Percentiles rank a stretch among this genome's conserved stretches.
These are phyloP conservation scores for Xylaria arbuscula DNA, from an alignment of 2,329 filamentous ascomycete species.

Conservation along the genomic window DNA sequence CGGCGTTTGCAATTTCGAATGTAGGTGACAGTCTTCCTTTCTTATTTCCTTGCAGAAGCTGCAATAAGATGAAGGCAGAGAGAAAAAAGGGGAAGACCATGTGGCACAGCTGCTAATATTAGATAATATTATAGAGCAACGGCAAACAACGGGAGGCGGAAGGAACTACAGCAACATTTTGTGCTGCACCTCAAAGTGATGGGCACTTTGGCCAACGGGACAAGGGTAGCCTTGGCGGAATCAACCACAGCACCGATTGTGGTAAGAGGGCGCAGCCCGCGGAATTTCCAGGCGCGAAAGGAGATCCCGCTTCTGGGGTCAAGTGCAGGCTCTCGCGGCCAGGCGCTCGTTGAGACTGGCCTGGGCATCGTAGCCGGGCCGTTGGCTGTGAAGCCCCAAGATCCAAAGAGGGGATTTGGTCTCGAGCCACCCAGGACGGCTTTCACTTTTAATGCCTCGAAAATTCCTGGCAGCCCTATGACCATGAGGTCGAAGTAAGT, in stretches of 20 bases:
- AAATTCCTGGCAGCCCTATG: conserved; percentile 65
- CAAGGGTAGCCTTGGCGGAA: conserved; percentile 83
- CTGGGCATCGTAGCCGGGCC: conserved; percentile 70
- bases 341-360: conserved; percentile 74
- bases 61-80: not conserved
- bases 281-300: conserved; percentile 94
- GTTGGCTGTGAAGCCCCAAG: conserved; percentile 65
- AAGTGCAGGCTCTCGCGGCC: conserved; percentile 80
- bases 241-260: conserved; percentile 91
- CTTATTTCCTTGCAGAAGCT: not conserved
- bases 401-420: conserved; percentile 64
- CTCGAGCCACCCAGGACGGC: conserved; percentile 66
- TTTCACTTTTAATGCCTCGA: conserved; percentile 69
- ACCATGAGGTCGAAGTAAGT: conserved; percentile 70
- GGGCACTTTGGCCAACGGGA: conserved; percentile 84
- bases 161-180: conserved; percentile 97
- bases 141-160: conserved; percentile 92
- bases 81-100: not conserved
- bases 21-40: conserved; percentile 54
- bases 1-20: conserved; percentile 92
- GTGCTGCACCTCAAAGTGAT: conserved; percentile 87
- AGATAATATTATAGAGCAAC: conserved; percentile 71
- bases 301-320: conserved; percentile 87
- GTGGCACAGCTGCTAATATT: conserved; percentile 24
- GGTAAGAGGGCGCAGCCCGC: conserved; percentile 89